A percentile compares a stretch with the other conserved stretches of the same genome.
These are phyloP conservation scores for Cyclotella choctawhatcheeana DNA, from an alignment of 108 stramenopile species.

Conservation along the genomic window DNA sequence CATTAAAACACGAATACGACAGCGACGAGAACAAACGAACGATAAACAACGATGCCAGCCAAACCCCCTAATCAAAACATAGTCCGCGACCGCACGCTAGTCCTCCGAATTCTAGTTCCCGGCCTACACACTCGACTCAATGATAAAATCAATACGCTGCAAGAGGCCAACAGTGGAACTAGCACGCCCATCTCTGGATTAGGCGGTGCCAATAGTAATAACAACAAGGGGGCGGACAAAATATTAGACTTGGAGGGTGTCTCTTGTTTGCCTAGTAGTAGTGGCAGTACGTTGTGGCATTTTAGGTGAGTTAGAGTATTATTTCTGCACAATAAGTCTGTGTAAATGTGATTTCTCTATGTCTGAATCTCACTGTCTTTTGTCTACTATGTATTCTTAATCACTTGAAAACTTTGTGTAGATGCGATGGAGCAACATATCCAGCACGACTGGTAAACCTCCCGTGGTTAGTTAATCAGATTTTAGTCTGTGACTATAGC, in stretches of 20 bases:
- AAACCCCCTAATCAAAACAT: slow-evolving; percentile 11
- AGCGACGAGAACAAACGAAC: too few relatives aligned
- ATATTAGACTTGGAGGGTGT: slow-evolving; percentile 85
- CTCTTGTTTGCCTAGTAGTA: slow-evolving; percentile 53
- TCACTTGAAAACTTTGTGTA: slow-evolving; percentile 2
- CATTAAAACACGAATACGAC: too few relatives aligned
- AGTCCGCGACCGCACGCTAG: slow-evolving; percentile 57
- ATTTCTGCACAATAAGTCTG: too few relatives aligned
- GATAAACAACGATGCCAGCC: too few relatives aligned
- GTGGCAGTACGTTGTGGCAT: slow-evolving; percentile 74
- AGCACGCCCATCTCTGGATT: not conserved
- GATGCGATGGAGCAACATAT: slow-evolving; percentile 88
- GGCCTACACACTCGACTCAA: slow-evolving; percentile 75
- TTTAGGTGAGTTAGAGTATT: slow-evolving; percentile 52
- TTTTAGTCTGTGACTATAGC: not conserved
- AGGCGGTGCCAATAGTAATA: not conserved
- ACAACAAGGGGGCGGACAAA: slow-evolving; percentile 19
- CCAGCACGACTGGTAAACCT: slow-evolving; percentile 92
- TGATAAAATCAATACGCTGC: slow-evolving; percentile 70
- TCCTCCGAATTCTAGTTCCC: slow-evolving; percentile 76
- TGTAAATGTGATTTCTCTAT: too few relatives aligned
- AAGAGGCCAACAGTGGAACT: slow-evolving; percentile 43
- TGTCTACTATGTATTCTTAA: too few relatives aligned
- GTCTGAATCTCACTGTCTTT: too few relatives aligned
- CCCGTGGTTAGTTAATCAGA: slow-evolving; percentile 61